phyloP scores from a whole-genome alignment of 2,329 filamentous ascomycete genomes.

The Anthostomella pinea region DNA sequence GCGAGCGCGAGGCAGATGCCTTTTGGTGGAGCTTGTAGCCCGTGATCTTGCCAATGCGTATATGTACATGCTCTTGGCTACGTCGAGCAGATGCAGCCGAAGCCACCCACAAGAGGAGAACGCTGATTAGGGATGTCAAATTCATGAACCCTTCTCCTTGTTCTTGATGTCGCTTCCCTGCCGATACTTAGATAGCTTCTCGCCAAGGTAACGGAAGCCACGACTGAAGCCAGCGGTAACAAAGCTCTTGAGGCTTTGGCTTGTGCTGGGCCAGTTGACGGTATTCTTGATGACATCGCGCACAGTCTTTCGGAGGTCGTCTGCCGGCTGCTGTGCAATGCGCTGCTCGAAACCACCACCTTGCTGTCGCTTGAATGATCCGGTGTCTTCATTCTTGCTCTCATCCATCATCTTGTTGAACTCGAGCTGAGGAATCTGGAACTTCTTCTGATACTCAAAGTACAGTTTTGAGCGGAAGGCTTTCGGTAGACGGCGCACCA shows the following conservation, averaged over 20 bases:
- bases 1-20: neutral
- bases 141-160: slow-evolving; percentile 19
- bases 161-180: slow-evolving; percentile 38
- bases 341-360: slow-evolving; percentile 83
- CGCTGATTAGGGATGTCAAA: neutral
- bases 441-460: slow-evolving; percentile 91
- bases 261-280: slow-evolving; percentile 86
- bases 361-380: slow-evolving; percentile 67
- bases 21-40: slow-evolving; percentile 2
- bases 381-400: slow-evolving; percentile 67
- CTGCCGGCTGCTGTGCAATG: slow-evolving; percentile 68
- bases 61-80: neutral
- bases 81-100: neutral
- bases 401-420: slow-evolving; percentile 82
- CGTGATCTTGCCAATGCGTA: neutral
- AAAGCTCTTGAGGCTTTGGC: slow-evolving; percentile 80
- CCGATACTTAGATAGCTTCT: slow-evolving; percentile 71
- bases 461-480: slow-evolving; percentile 87
- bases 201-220: slow-evolving; percentile 72
- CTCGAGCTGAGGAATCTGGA: slow-evolving; percentile 76
- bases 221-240: slow-evolving; percentile 72
- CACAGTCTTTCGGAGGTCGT: slow-evolving; percentile 68
- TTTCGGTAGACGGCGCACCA: slow-evolving; percentile 87
- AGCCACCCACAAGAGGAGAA: no score
- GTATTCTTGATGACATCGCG: slow-evolving; percentile 79